Evolutionary conservation across 2,329 filamentous ascomycete genomes (phyloP).

Genomic region (Coccinonectria pachysandricola): DNA sequence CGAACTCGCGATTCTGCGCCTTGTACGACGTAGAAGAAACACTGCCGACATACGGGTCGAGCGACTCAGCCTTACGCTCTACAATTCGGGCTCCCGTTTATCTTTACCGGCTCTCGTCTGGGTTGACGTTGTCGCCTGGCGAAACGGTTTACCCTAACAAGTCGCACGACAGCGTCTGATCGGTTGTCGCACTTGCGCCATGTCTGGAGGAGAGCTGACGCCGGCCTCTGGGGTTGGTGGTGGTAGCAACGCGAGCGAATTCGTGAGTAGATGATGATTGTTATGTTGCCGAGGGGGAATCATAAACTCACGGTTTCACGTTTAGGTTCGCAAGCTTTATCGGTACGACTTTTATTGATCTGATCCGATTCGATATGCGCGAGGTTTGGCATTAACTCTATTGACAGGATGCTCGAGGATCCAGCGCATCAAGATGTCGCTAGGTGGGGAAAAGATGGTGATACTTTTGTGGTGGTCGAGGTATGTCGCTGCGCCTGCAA

Average conservation of each 20-base stretch:
- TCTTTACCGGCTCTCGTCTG: constrained; percentile 5
- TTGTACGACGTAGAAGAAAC: too few relatives aligned
- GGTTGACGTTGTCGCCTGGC: constrained; percentile 3
- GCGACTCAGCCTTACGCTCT: too few relatives aligned
- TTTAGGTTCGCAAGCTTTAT: constrained; percentile 97
- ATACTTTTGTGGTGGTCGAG: constrained; percentile 95
- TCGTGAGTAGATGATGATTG: constrained; percentile 64
- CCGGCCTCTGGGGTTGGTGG: constrained; percentile 30
- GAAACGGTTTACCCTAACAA: constrained; percentile 2
- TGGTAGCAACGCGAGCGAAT: constrained; percentile 84
- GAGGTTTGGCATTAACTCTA: too few relatives aligned
- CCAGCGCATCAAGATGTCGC: constrained; percentile 87
- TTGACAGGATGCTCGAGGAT: constrained; percentile 85
- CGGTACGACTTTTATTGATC: constrained; percentile 69
- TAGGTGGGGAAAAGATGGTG: constrained; percentile 87
- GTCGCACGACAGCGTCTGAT: constrained; percentile 3
- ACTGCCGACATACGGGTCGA: too few relatives aligned
- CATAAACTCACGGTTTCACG: too few relatives aligned
- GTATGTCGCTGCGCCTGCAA: constrained; percentile 37
- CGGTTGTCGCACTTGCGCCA: constrained; percentile 7
- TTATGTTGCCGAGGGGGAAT: too few relatives aligned
- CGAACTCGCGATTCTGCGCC: too few relatives aligned
- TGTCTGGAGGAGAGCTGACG: constrained; percentile 25
- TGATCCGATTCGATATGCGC: too few relatives aligned
- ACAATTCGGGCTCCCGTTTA: constrained; percentile 6